Evolutionary conservation across 2,329 filamentous ascomycete species (phyloP).

Genomic region (Plectosphaerella sp.): DNA sequence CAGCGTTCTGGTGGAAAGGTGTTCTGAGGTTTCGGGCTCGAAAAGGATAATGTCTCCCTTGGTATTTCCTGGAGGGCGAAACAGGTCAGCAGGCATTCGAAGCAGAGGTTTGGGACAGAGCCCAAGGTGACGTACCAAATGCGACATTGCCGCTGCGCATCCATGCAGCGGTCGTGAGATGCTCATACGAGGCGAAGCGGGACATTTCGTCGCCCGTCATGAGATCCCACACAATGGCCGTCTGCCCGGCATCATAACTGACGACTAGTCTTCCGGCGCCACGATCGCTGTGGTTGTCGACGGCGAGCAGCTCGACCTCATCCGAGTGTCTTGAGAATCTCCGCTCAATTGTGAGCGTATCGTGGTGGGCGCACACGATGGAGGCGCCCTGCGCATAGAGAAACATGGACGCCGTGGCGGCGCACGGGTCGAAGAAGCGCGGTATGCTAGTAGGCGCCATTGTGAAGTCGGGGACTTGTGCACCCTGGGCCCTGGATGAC

Average conservation of each 20-base stretch:
- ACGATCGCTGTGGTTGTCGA: constrained; percentile 86
- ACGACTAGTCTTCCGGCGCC: constrained; percentile 83
- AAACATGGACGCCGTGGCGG: constrained; percentile 85
- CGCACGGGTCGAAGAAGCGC: constrained; percentile 76
- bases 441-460: constrained; percentile 45
- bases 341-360: constrained; percentile 83
- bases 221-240: constrained; percentile 94
- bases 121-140: constrained; percentile 64
- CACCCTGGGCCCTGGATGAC: constrained; percentile 43
- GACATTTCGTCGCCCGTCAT: constrained; percentile 87
- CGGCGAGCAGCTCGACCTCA: constrained; percentile 76
- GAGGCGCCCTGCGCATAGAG: constrained; percentile 80
- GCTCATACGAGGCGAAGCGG: constrained; percentile 88
- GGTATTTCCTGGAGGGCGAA: constrained; percentile 63
- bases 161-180: constrained; percentile 81
- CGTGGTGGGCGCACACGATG: constrained; percentile 86
- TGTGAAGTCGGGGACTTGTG: constrained; percentile 46
- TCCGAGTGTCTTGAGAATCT: constrained; percentile 80
- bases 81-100: constrained; percentile 2
- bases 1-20: constrained; percentile 85
- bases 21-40: constrained; percentile 87
- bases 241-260: constrained; percentile 88
- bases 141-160: constrained; percentile 97
- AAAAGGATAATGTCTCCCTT: constrained; percentile 94
- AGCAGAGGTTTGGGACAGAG: constrained; percentile 6